Evolutionary conservation across 306 rosid genomes (phyloP).

Genomic region (Rosa chinensis): DNA sequence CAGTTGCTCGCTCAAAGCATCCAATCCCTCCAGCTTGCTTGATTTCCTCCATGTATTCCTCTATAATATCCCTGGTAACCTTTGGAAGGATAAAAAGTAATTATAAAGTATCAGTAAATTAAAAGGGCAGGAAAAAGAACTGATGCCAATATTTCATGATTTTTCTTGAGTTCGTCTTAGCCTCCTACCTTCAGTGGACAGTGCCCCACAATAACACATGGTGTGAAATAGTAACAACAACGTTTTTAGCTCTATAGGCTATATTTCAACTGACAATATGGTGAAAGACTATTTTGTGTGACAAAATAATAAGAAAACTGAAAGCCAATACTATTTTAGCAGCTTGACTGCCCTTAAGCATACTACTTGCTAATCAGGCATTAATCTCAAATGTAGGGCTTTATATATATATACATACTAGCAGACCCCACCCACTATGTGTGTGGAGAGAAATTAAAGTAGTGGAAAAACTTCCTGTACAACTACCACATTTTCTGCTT

Average conservation of each 20-base stretch:
- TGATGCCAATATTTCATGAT: neutral
- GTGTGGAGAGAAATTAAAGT: too few relatives aligned
- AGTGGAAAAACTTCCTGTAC: too few relatives aligned
- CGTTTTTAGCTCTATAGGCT: neutral
- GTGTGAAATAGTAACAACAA: neutral
- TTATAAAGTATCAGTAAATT: slow-evolving; percentile 1
- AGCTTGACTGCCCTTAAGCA: neutral
- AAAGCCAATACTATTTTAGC: neutral
- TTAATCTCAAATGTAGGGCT: slow-evolving; percentile 1
- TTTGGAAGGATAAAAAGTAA: slow-evolving; percentile 31
- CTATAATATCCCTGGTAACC: slow-evolving; percentile 81
- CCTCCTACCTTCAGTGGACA: neutral
- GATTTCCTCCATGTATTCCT: slow-evolving; percentile 83
- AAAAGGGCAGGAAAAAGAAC: neutral
- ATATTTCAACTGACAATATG: neutral
- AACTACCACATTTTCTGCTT: too few relatives aligned
- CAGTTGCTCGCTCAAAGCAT: slow-evolving; percentile 51
- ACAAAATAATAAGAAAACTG: neutral
- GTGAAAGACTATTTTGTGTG: neutral
- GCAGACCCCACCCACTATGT: too few relatives aligned
- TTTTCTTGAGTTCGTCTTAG: neutral
- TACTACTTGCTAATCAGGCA: neutral
- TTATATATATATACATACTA: too few relatives aligned
- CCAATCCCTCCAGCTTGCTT: slow-evolving; percentile 68
- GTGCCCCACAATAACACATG: neutral